A percentile compares a stretch with the other conserved stretches of the same genome.
These are phyloP conservation scores for Akanthomyces muscarius DNA, from an alignment of 2,329 filamentous ascomycete genomes.

Conservation along the genomic window DNA sequence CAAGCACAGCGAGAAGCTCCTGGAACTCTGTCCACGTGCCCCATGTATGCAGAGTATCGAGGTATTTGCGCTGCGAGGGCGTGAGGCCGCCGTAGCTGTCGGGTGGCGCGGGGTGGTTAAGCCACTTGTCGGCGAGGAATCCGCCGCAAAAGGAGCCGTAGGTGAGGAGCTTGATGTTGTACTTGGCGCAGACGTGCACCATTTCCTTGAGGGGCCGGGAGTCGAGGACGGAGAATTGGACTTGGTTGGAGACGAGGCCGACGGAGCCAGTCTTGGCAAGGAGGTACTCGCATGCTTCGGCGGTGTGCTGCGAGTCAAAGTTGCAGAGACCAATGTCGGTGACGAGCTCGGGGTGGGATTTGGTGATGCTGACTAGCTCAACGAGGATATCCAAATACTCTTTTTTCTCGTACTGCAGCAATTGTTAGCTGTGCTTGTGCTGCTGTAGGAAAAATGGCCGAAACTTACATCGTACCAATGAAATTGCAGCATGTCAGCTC, in stretches of 20 bases:
- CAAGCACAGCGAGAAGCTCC: slow-evolving; percentile 35
- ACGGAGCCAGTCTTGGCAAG: slow-evolving; percentile 22
- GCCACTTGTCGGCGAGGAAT: slow-evolving; percentile 33
- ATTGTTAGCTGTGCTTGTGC: not conserved
- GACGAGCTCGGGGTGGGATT: slow-evolving; percentile 27
- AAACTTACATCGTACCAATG: slow-evolving; percentile 25
- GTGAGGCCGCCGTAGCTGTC: slow-evolving; percentile 32
- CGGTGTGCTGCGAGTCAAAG: slow-evolving; percentile 23
- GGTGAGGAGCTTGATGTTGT: slow-evolving; percentile 24
- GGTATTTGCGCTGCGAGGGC: slow-evolving; percentile 32
- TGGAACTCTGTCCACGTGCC: slow-evolving; percentile 47
- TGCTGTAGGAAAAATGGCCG: not conserved
- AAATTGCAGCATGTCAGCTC: slow-evolving; percentile 24
- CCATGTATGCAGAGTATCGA: slow-evolving; percentile 34
- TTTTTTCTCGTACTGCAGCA: slow-evolving; percentile 29
- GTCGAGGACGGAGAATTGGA: slow-evolving; percentile 28
- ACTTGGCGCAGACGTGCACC: slow-evolving; percentile 19
- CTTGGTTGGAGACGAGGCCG: slow-evolving; percentile 24
- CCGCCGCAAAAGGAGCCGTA: slow-evolving; percentile 30
- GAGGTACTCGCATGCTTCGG: slow-evolving; percentile 30
- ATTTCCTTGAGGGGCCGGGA: slow-evolving; percentile 23
- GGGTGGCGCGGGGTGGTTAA: slow-evolving; percentile 28
- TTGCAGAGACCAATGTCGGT: slow-evolving; percentile 24
- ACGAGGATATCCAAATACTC: slow-evolving; percentile 33
- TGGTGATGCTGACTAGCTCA: slow-evolving; percentile 32